Percentiles rank a stretch among this genome's conserved stretches.
Conservation (phyloP, 1,284 basidiomycete genomes). For the Moesziomyces sp. region DNA sequence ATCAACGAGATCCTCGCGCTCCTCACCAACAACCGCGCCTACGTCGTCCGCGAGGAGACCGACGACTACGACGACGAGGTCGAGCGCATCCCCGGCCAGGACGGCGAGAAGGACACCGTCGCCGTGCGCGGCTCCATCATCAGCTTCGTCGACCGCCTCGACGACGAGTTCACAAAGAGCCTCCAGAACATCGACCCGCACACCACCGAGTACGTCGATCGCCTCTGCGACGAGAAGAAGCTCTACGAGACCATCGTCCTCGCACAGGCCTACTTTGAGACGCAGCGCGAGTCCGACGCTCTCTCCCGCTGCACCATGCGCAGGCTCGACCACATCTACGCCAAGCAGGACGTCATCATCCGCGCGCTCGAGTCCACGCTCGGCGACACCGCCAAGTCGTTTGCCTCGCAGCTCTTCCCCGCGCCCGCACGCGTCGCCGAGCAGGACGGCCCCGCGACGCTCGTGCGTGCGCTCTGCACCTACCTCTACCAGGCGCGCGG, state of each 20-base stretch:
- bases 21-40: slow-evolving; percentile 77
- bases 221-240: slow-evolving; percentile 81
- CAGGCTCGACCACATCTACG: slow-evolving; percentile 96
- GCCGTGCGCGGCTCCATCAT: slow-evolving; percentile 66
- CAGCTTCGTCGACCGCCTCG: slow-evolving; percentile 88
- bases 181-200: slow-evolving; percentile 99
- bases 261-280: slow-evolving; percentile 83
- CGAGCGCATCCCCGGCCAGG: slow-evolving; percentile 80
- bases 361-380: slow-evolving; percentile 81
- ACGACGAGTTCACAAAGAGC: slow-evolving; percentile 98
- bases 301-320: slow-evolving; percentile 84
- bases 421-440: slow-evolving; percentile 52
- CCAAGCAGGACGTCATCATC: slow-evolving; percentile 90
- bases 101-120: slow-evolving; percentile 63
- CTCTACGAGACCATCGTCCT: slow-evolving; percentile 93
- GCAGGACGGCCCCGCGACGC: slow-evolving; percentile 71
- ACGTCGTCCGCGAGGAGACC: slow-evolving; percentile 82
- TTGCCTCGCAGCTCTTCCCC: slow-evolving; percentile 67
- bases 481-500: slow-evolving; percentile 85
- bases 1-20: slow-evolving; percentile 86
- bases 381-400: slow-evolving; percentile 30
- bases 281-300: slow-evolving; percentile 47
- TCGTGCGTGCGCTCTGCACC: slow-evolving; percentile 89
- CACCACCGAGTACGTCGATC: slow-evolving; percentile 98
- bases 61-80: slow-evolving; percentile 91